Evolutionary conservation across 352 stramenopile species (phyloP).

Genomic region (Phytophthora multivora): DNA sequence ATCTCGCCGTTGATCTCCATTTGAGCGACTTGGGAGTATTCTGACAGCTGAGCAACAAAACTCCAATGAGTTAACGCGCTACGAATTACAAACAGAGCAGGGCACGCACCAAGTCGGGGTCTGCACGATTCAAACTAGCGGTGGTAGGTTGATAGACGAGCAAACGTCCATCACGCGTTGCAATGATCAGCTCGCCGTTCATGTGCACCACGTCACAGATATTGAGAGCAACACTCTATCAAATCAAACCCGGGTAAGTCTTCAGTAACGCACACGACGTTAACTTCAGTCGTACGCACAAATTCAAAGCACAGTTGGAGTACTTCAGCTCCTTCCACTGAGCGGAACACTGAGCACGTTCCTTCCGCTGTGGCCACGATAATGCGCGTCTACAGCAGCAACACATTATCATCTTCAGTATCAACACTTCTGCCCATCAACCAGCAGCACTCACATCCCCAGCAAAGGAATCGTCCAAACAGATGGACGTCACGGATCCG

Average conservation of each 20-base stretch:
- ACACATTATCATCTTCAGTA: background rate
- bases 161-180: slow-evolving; percentile 68
- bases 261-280: background rate
- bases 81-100: background rate
- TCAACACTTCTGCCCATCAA: background rate
- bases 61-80: background rate
- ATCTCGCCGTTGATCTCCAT: slow-evolving; percentile 67
- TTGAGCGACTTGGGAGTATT: slow-evolving; percentile 55
- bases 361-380: slow-evolving; percentile 82
- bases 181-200: slow-evolving; percentile 60
- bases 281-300: slow-evolving; percentile 38
- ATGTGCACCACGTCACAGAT: slow-evolving; percentile 62
- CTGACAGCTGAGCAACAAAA: slow-evolving; percentile 39
- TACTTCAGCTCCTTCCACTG: slow-evolving; percentile 51
- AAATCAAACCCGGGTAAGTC: slow-evolving; percentile 6
- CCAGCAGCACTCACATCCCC: slow-evolving; percentile 41
- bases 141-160: slow-evolving; percentile 49
- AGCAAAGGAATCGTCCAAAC: slow-evolving; percentile 42
- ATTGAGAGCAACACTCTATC: slow-evolving; percentile 72
- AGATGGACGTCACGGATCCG: slow-evolving; percentile 76
- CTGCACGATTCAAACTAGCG: background rate
- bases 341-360: slow-evolving; percentile 66
- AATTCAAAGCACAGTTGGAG: slow-evolving; percentile 67
- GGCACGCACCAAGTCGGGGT: slow-evolving; percentile 24
- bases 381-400: slow-evolving; percentile 47